A percentile compares a stretch with the other conserved stretches of the same genome.
Conservation (phyloP, 768 basidiomycete genomes). For the Lactifluus volemus region DNA sequence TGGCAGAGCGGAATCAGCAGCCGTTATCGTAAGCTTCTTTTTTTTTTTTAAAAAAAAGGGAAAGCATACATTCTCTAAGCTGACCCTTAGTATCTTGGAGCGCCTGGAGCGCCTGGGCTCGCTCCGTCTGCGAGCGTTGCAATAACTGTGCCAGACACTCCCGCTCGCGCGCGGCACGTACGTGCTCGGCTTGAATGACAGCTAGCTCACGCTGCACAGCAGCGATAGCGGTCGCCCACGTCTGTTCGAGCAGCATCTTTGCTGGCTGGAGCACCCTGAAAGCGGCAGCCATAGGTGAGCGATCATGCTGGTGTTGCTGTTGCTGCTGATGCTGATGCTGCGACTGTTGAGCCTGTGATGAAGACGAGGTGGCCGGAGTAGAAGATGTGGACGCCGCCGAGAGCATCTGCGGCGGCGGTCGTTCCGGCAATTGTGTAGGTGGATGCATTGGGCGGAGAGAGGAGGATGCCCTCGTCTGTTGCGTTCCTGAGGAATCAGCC, state of each 20-base stretch:
- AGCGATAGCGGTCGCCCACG: constrained; percentile 10
- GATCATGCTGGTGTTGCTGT: neutral
- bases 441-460: neutral
- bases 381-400: neutral
- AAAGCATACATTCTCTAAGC: neutral
- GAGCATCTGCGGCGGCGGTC: neutral
- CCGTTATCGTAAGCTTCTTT: neutral
- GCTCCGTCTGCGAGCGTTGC: constrained; percentile 1
- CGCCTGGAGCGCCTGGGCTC: neutral
- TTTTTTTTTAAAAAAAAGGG: neutral
- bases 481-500: neutral
- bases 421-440: neutral
- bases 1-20: neutral
- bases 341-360: neutral
- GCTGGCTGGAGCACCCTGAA: constrained; percentile 14
- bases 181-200: neutral
- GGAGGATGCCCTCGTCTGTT: neutral
- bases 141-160: neutral
- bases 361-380: neutral
- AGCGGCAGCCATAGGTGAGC: neutral
- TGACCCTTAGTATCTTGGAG: neutral
- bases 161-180: neutral
- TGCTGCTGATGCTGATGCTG: neutral
- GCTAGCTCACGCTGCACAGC: constrained; percentile 6
- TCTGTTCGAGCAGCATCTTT: constrained; percentile 14